These are phyloP conservation scores for Eucalyptus regnans DNA, from an alignment of 345 rosid genomes.

Conservation along the genomic window DNA sequence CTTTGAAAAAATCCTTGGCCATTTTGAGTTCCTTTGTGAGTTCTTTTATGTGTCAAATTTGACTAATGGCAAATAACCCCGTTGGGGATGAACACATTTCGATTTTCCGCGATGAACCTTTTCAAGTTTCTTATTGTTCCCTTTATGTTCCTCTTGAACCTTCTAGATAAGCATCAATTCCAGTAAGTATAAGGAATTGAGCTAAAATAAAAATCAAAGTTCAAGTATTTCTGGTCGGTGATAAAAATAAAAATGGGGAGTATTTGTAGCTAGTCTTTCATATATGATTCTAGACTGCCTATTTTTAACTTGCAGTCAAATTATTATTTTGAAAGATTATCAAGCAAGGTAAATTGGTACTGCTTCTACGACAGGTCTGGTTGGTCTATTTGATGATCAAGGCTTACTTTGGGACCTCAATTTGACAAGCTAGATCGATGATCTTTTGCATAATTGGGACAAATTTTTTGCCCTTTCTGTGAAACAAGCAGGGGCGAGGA, in stretches of 20 bases:
- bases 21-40: too few relatives aligned
- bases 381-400: background rate
- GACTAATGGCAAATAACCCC: too few relatives aligned
- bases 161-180: too few relatives aligned
- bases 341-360: background rate
- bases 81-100: too few relatives aligned
- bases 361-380: background rate
- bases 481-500: fast-evolving
- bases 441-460: background rate
- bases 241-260: background rate
- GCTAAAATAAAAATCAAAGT: too few relatives aligned
- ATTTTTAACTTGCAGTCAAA: too few relatives aligned
- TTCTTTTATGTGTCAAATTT: too few relatives aligned
- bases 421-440: background rate
- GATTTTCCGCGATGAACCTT: too few relatives aligned
- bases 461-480: background rate
- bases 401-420: background rate
- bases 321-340: background rate
- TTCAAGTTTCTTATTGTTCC: too few relatives aligned
- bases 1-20: background rate
- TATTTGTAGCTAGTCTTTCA: background rate
- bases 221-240: too few relatives aligned
- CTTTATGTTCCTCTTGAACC: too few relatives aligned
- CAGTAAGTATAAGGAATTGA: too few relatives aligned
- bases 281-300: background rate